Base-by-base conservation (phyloP, 345 rosid species). In the Linum trigynum region DNA sequence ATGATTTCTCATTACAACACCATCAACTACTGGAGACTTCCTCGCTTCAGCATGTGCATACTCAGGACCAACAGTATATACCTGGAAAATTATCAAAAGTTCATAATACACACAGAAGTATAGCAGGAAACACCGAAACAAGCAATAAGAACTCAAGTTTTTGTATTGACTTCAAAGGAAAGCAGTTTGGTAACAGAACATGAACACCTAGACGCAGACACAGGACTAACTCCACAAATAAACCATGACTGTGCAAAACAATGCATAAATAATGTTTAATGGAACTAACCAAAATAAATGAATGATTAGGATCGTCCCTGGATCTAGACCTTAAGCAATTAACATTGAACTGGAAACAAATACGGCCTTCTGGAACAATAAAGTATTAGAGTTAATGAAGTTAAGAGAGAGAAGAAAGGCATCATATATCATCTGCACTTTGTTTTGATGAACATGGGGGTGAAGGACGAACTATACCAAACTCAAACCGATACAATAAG, bases 41-140 rank as follows among this genome's bases (percentile, higher is more conserved):
- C 99, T 89, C 59, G 99, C 99, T 79, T 95, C 97, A 57, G 99
- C 99, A 70, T 95, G 99, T 38, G 99, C 98, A 77, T 95, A 95
- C 73, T 95, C 99, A 59, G 99, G 86, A 66, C 98, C 99, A 76
- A 91, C 99, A 4, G 98, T 95, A 64, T 95, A 95, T 38, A 95
- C 99, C 99, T 94, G 69, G 15, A 77, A 69, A 87, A 64, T 63
- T 57, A 51, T 67, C 69, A 71, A 67, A 50, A 69, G 14, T 39
- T 10, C 32, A 62, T 45, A 63, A 62, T 45, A 63, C 32, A 23
- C 32, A 23, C 32, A 23, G 32, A 23, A 23, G 32, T 23, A 66
- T 58, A 63, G 53, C 67, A 65, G 64, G 50, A 64, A 9, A 48
- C 11, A 3, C 53, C 9, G 53, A 48, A 48, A 48, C 53, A 36